phyloP scores from a whole-genome alignment of 768 basidiomycete genomes.

The Baorangia bicolor region DNA sequence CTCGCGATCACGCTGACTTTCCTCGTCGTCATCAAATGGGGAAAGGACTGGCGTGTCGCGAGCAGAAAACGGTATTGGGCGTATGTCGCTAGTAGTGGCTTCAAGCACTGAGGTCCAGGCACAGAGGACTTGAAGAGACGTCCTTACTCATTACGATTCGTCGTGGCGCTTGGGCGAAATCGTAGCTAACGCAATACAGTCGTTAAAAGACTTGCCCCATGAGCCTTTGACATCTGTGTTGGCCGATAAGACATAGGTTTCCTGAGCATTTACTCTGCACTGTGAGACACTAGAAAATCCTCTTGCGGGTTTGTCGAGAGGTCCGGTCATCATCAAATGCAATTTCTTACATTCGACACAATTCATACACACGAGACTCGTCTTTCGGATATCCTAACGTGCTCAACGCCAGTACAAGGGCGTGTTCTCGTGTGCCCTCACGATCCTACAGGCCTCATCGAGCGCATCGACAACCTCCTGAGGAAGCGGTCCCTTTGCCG shows the following conservation, averaged over 20 bases:
- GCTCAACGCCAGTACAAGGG: slow-evolving; percentile 39
- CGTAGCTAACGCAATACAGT: background rate
- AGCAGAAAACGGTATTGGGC: slow-evolving; percentile 18
- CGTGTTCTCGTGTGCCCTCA: slow-evolving; percentile 33
- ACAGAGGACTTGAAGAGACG: background rate
- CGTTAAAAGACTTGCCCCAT: background rate
- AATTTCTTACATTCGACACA: background rate
- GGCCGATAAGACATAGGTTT: background rate
- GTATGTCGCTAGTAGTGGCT: slow-evolving; percentile 17
- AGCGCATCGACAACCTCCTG: slow-evolving; percentile 50
- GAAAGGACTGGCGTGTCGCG: slow-evolving; percentile 16
- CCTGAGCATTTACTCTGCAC: background rate
- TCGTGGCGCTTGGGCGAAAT: background rate
- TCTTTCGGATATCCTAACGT: background rate
- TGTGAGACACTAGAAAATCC: background rate
- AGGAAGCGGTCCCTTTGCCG: slow-evolving; percentile 53
- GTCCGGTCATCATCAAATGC: background rate
- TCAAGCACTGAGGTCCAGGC: slow-evolving; percentile 1
- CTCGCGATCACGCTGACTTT: slow-evolving; percentile 22
- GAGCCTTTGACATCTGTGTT: background rate
- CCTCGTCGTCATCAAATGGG: slow-evolving; percentile 15
- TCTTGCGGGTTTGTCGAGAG: background rate
- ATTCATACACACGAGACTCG: background rate
- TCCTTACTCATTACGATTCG: background rate
- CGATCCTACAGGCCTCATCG: slow-evolving; percentile 48